phyloP scores from a whole-genome alignment of 345 rosid genomes.

The Lepidium didymum region DNA sequence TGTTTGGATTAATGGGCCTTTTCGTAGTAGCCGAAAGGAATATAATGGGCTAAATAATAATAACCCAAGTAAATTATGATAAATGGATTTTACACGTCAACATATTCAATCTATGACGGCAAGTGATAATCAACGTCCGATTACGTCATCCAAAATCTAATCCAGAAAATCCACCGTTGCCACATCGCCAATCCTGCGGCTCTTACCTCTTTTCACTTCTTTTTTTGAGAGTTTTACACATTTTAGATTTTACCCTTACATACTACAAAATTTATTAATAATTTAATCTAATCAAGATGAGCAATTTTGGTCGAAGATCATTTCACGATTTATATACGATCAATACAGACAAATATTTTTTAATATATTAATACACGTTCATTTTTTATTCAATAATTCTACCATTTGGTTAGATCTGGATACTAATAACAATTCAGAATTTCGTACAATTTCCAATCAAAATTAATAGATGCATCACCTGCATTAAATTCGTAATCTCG shows the following conservation, averaged over 20 bases:
- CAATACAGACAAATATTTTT: no score
- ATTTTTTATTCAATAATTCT: background rate
- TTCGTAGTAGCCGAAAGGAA: background rate
- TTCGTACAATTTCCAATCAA: background rate
- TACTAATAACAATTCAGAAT: background rate
- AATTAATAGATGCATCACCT: background rate
- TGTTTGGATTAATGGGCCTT: background rate
- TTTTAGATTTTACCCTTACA: background rate
- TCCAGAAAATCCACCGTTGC: conserved; percentile 23
- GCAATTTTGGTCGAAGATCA: background rate
- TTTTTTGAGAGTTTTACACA: no score
- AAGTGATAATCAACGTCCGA: conserved; percentile 8
- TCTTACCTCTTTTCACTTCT: no score
- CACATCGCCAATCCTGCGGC: no score
- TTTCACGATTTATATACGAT: background rate
- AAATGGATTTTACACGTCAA: background rate
- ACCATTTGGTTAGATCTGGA: background rate
- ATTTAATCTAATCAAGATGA: background rate
- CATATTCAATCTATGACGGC: background rate
- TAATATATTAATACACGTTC: no score
- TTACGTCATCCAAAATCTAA: conserved; percentile 32
- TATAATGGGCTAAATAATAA: background rate
- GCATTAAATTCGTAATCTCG: background rate
- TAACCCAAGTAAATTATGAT: background rate
- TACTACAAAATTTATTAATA: no score